These are phyloP conservation scores for Trichoderma simmonsii DNA, from an alignment of 2,329 filamentous ascomycete species.

Conservation along the genomic window DNA sequence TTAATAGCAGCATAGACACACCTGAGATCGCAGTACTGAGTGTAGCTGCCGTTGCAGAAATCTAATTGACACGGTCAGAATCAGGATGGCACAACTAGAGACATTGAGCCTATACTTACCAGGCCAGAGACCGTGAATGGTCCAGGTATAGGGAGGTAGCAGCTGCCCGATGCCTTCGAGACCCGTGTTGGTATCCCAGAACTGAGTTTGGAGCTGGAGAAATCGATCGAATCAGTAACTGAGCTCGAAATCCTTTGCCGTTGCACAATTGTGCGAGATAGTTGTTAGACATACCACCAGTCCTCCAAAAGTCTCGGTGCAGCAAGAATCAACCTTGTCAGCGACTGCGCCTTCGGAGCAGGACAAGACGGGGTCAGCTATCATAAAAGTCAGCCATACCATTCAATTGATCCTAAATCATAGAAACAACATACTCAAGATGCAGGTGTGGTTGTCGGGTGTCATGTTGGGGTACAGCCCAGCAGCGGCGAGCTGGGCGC, in stretches of 20 bases:
- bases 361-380: constrained; percentile 38
- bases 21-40: constrained; percentile 63
- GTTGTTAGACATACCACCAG: constrained; percentile 41
- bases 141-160: constrained; percentile 56
- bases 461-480: constrained; percentile 44
- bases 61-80: constrained; percentile 28
- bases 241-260: not conserved
- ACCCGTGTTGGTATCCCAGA: constrained; percentile 64
- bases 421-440: constrained; percentile 37
- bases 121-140: constrained; percentile 59
- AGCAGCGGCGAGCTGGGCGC: constrained; percentile 33
- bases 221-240: not conserved
- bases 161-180: constrained; percentile 55
- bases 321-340: constrained; percentile 57
- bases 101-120: constrained; percentile 28
- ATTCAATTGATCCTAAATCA: not conserved
- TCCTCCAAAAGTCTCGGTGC: constrained; percentile 62
- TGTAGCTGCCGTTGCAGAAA: constrained; percentile 53
- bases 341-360: constrained; percentile 47
- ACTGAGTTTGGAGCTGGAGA: constrained; percentile 54
- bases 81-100: not conserved
- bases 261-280: not conserved
- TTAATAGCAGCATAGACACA: constrained; percentile 6
- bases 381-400: not conserved
- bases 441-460: constrained; percentile 55